phyloP scores from a whole-genome alignment of 139 green algal genomes.

The Mesostigma viride region DNA sequence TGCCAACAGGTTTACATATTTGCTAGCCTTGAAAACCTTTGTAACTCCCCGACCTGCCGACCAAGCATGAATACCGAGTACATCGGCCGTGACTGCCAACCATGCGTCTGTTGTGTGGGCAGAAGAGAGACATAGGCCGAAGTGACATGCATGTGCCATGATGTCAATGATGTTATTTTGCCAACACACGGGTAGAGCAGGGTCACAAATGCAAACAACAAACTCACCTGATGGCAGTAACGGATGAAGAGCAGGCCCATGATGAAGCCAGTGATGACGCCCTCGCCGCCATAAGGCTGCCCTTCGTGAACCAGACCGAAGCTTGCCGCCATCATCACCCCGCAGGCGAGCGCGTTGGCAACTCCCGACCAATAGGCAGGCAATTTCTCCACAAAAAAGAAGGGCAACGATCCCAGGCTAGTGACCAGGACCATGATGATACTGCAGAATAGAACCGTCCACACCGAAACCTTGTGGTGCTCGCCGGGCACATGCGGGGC shows the following conservation, averaged over 20 bases:
- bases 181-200: too few relatives aligned
- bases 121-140: too few relatives aligned
- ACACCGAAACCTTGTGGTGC: conserved; percentile 25
- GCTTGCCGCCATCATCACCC: conserved; percentile 90
- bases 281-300: conserved; percentile 46
- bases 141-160: too few relatives aligned
- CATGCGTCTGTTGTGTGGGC: too few relatives aligned
- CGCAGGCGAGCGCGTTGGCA: conserved; percentile 81
- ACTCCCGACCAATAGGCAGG: conserved; percentile 53
- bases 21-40: too few relatives aligned
- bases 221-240: conserved; percentile 41
- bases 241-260: conserved; percentile 34
- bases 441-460: conserved; percentile 20
- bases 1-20: too few relatives aligned
- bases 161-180: too few relatives aligned
- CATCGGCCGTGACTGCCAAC: too few relatives aligned
- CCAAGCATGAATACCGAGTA: too few relatives aligned
- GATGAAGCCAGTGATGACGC: conserved; percentile 26
- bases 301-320: conserved; percentile 91
- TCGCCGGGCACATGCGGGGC: too few relatives aligned
- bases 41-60: too few relatives aligned
- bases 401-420: conserved; percentile 24
- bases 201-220: too few relatives aligned
- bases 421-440: conserved; percentile 25
- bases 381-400: conserved; percentile 30